Conservation (phyloP, 192 early-diverging fungal species). For the Obelidium mucronatum region DNA sequence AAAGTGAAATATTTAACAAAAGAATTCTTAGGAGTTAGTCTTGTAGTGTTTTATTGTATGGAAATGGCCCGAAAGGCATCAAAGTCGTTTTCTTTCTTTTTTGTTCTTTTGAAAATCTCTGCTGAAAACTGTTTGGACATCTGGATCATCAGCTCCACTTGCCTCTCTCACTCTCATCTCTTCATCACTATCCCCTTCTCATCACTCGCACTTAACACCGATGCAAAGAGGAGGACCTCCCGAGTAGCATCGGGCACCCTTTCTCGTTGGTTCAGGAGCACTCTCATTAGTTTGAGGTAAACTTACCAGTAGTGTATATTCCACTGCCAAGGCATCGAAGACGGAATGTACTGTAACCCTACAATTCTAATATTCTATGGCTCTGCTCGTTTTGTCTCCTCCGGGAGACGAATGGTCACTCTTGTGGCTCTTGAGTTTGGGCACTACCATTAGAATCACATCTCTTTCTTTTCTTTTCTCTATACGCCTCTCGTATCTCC, state of each 20-base stretch:
- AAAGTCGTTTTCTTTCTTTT: neutral
- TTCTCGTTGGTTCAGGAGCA: constrained; percentile 22
- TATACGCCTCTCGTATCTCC: too few species aligned
- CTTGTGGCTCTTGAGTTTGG: constrained; percentile 2
- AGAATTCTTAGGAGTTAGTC: neutral
- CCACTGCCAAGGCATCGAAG: constrained; percentile 26
- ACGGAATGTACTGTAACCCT: constrained; percentile 10
- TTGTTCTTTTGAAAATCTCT: neutral
- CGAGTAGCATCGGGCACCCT: neutral
- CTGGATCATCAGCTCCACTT: constrained; percentile 2
- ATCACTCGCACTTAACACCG: neutral
- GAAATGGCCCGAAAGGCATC: neutral
- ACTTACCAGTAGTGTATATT: constrained; percentile 17
- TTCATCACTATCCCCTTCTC: neutral
- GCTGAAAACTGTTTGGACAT: neutral
- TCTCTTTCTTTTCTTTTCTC: neutral
- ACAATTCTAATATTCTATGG: constrained; percentile 31
- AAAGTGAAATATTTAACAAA: too few species aligned
- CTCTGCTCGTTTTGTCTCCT: neutral
- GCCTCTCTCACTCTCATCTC: constrained; percentile 3
- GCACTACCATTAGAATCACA: constrained; percentile 22
- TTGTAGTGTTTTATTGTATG: neutral
- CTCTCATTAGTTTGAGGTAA: neutral
- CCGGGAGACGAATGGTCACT: neutral
- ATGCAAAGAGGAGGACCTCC: constrained; percentile 19